Conservation (phyloP, 768 basidiomycete species). For the Galerina marginata region DNA sequence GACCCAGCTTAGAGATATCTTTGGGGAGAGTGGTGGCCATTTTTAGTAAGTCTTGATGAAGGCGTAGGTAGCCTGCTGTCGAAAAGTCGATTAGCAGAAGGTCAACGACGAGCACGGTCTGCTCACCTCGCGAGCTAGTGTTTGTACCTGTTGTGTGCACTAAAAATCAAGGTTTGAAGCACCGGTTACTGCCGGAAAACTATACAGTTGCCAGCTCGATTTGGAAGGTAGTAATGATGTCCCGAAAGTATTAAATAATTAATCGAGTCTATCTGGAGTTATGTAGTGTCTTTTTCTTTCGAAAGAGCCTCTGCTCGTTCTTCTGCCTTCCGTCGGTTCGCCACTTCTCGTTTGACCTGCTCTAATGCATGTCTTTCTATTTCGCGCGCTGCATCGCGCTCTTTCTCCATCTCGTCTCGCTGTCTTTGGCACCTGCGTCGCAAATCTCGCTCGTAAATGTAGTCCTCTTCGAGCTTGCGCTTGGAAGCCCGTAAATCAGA, state of each 20-base stretch:
- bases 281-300: background rate
- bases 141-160: slow-evolving; percentile 53
- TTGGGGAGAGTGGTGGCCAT: slow-evolving; percentile 83
- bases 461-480: slow-evolving; percentile 50
- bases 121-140: slow-evolving; percentile 33
- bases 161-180: slow-evolving; percentile 50
- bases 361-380: slow-evolving; percentile 34
- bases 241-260: background rate
- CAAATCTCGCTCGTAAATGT: slow-evolving; percentile 36
- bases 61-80: slow-evolving; percentile 37
- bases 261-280: too few species aligned
- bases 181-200: slow-evolving; percentile 45
- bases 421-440: slow-evolving; percentile 43
- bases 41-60: slow-evolving; percentile 43
- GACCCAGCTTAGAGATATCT: slow-evolving; percentile 80
- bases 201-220: slow-evolving; percentile 44
- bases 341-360: slow-evolving; percentile 47
- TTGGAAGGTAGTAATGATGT: too few species aligned
- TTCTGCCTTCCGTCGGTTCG: slow-evolving; percentile 72
- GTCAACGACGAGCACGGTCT: slow-evolving; percentile 32
- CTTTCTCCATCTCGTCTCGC: slow-evolving; percentile 36
- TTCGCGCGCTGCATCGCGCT: slow-evolving; percentile 35
- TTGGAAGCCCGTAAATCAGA: slow-evolving; percentile 40
- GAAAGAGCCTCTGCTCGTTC: slow-evolving; percentile 25
- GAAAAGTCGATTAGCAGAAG: slow-evolving; percentile 21